phyloP scores from a whole-genome alignment of 495 filamentous ascomycete genomes.

The Penicillium antarcticum region DNA sequence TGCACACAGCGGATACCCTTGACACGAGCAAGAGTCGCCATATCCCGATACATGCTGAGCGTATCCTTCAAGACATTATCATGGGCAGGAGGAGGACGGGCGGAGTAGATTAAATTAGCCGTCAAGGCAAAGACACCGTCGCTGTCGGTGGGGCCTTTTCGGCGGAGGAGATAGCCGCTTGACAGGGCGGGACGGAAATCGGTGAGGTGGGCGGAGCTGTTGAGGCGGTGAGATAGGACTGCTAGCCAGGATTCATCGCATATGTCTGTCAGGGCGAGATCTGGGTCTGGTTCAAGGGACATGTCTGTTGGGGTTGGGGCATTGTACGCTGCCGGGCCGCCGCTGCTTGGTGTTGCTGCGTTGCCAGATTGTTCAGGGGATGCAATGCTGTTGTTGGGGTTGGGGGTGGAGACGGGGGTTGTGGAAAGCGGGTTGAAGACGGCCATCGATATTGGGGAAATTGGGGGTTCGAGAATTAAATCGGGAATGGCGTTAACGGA shows the following conservation, averaged over 20 bases:
- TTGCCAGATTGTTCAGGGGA: slow-evolving; percentile 41
- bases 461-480: slow-evolving; percentile 51
- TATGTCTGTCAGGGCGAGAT: slow-evolving; percentile 71
- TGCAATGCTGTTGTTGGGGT: slow-evolving; percentile 40
- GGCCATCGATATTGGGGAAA: slow-evolving; percentile 26
- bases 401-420: slow-evolving; percentile 45
- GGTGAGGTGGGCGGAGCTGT: slow-evolving; percentile 59
- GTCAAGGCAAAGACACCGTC: slow-evolving; percentile 63
- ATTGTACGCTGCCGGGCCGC: slow-evolving; percentile 24
- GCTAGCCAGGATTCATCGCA: slow-evolving; percentile 81
- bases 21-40: slow-evolving; percentile 69
- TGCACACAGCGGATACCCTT: slow-evolving; percentile 63
- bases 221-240: slow-evolving; percentile 67
- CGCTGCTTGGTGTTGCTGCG: slow-evolving; percentile 28
- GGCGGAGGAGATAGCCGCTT: slow-evolving; percentile 75
- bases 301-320: slow-evolving; percentile 57
- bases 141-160: slow-evolving; percentile 57
- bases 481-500: slow-evolving; percentile 65
- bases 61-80: slow-evolving; percentile 68
- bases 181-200: slow-evolving; percentile 63
- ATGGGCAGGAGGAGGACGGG: slow-evolving; percentile 39
- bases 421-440: slow-evolving; percentile 35
- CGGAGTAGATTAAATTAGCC: slow-evolving; percentile 62
- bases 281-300: slow-evolving; percentile 59
- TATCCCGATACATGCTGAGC: slow-evolving; percentile 68